Evolutionary conservation across 2,329 filamentous ascomycete genomes (phyloP).

Genomic region (Penicillium expansum): DNA sequence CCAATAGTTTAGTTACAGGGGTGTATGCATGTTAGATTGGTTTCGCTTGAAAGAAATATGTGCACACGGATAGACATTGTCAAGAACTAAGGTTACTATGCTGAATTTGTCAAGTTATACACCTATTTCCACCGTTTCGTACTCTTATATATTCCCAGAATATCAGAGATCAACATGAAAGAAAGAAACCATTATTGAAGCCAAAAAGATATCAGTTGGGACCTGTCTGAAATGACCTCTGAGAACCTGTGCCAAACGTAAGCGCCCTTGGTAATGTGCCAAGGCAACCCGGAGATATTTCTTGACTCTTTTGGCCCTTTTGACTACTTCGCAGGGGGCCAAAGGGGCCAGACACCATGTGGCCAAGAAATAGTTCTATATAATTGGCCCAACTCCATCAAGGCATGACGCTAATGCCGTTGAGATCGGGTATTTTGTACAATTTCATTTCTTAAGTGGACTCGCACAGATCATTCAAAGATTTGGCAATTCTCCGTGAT

Average conservation of each 20-base stretch:
- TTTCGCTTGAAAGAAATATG: background rate
- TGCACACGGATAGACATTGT: background rate
- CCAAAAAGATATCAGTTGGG: background rate
- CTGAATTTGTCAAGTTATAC: background rate
- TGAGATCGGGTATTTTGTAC: constrained; percentile 4
- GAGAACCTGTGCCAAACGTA: background rate
- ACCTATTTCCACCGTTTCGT: background rate
- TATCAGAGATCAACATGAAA: background rate
- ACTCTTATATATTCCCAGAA: background rate
- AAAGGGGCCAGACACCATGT: background rate
- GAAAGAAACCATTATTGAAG: background rate
- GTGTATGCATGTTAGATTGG: background rate
- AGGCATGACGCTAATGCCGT: background rate
- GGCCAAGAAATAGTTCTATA: background rate
- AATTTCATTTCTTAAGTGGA: background rate
- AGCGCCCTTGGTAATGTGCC: background rate
- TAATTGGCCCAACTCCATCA: background rate
- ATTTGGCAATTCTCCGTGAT: no score
- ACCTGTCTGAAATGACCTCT: background rate
- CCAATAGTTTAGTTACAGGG: background rate
- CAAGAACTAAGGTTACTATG: background rate
- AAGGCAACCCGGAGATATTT: constrained; percentile 1
- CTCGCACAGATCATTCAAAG: background rate
- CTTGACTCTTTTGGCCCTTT: background rate
- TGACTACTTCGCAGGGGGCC: no score